Evolutionary conservation across 73 alveolate genomes (phyloP), one percentile per base, ranked within the genome.

Genomic region (Blepharisma stoltei): DNA sequence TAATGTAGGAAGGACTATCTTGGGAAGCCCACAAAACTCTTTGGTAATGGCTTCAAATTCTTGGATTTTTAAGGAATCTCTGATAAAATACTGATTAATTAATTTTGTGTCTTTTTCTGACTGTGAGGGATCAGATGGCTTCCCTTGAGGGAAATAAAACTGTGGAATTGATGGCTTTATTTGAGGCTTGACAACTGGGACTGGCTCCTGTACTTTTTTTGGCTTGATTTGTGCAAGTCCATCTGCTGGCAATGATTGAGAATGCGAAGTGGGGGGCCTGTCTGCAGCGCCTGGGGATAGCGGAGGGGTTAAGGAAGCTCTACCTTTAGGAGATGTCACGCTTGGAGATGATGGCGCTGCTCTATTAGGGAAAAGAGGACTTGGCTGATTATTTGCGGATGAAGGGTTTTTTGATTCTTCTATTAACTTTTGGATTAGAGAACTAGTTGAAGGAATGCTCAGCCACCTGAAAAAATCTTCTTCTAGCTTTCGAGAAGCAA

Each of bases 11-110:
- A 81, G 87, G 44, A 90, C 79, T 83, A 91, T 88, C 53, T 85
- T 88, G 6, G 98, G 98, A 60, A 94, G 89, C 52, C 91, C 95
- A 52, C 95, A 87, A 23, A 94, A 89, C 52, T 87, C 91, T 6
- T 88, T 80, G n/a, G 97, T 83, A 47, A 88, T 68, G 25, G 78
- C 69, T 71, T 84, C 89, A 83, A 93, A 93, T 11, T 86, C 92
- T 49, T 81, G 86, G 55, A 81, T 48, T 21, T 78, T 82, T 45
- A 93, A 92, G 53, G 78, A 78, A 53, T 87, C 81, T 11, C 76
- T 85, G 11, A 78, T 73, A 77, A 93, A 93, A 7, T 81, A 83
- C 76, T 67, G 68, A 44, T 84, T 92, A 8, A 93, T 93, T 18
- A 52, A 38, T 60, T 83, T 81, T 47, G 83, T 88, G 71, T 88